Evolutionary conservation across 2,329 filamentous ascomycete species (phyloP), one percentile per base, ranked within the genome.

Genomic region (Alternaria alternata): DNA sequence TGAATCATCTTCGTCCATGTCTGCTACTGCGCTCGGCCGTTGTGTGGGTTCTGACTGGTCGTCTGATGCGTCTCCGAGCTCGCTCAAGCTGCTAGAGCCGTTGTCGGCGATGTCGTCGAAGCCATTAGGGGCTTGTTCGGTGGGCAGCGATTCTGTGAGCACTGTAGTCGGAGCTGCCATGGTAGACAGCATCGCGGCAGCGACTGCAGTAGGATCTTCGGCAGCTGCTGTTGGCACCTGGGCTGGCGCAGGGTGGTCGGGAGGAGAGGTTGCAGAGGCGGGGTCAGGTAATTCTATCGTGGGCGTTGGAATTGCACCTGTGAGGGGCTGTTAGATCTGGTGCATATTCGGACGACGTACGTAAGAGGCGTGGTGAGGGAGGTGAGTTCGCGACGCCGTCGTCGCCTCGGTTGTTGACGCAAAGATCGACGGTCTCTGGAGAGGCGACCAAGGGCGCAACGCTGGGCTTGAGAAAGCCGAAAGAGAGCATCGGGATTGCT

Each of bases 41-140:
- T 74, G 74, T n/a, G 73, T 76, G 20, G 70, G 66, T 57, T 76
- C 76, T 18, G 75, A 79, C 34, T 76, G 72, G 30, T 86, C 90
- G 64, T 91, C 88, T 52, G 92, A 90, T 63, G 92, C 89, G 72
- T 96, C 76, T 73, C 94, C 93, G 57, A 96, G 91, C 71, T 97
- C 94, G 81, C 93, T 97, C 70, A 98, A 85, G 72, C 93, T 95
- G 79, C 94, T 98, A 39, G 94, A 97, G 54, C 91, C 62, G 61
- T 76, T 73, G 57, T 78, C 76, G 76, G 88, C 89, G 76, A 91
- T 91, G 71, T 74, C 69, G 46, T 77, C 75, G 48, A 73, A 67
- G 54, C 44, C 62, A 49, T 60, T 57, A 28, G 67, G 54, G 22
- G 54, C 53, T 38, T 58, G 61, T 3, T 62, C 68, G 26, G 61